These are phyloP conservation scores for Claviceps fusiformis DNA, from an alignment of 2,329 filamentous ascomycete species.

Conservation along the genomic window DNA sequence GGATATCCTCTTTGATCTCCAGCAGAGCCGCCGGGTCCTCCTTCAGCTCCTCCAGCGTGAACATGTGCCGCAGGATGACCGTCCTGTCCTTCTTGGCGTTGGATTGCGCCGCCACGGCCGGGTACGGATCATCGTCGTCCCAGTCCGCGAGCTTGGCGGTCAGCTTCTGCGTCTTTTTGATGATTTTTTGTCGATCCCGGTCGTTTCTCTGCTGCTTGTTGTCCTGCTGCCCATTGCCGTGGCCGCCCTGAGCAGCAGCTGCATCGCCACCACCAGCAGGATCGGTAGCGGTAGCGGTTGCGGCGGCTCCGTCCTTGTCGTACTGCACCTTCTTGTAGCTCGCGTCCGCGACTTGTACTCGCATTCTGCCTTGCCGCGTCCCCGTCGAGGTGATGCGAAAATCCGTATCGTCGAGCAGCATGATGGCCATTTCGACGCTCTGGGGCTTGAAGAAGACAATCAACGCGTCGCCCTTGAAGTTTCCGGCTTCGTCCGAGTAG, in stretches of 20 bases:
- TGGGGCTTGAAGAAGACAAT: conserved; percentile 92
- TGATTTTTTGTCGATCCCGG: conserved; percentile 77
- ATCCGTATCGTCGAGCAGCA: conserved; percentile 67
- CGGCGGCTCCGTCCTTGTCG: conserved; percentile 22
- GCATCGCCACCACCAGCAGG: not conserved
- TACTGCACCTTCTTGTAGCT: conserved; percentile 86
- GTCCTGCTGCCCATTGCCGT: conserved; percentile 20
- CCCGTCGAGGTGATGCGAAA: conserved; percentile 52
- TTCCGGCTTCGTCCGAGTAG: conserved; percentile 67
- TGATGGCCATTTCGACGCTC: conserved; percentile 75
- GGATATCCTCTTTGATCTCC: conserved; percentile 90
- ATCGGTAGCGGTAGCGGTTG: not conserved
- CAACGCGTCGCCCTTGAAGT: conserved; percentile 87
- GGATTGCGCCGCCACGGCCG: conserved; percentile 24
- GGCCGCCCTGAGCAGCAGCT: conserved; percentile 5
- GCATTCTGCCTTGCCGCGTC: conserved; percentile 51
- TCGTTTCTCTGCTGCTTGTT: conserved; percentile 34
- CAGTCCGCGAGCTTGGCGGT: conserved; percentile 88
- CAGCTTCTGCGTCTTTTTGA: conserved; percentile 80
- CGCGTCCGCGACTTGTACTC: conserved; percentile 70
- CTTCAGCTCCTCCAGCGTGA: conserved; percentile 71
- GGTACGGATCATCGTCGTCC: conserved; percentile 72
- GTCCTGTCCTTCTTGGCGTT: conserved; percentile 55
- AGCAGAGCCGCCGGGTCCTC: conserved; percentile 71
- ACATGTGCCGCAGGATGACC: conserved; percentile 86